A percentile compares a stretch with the other conserved stretches of the same genome.
Conservation (phyloP, 192 early-diverging fungal genomes). For the Coemansia sp. region DNA sequence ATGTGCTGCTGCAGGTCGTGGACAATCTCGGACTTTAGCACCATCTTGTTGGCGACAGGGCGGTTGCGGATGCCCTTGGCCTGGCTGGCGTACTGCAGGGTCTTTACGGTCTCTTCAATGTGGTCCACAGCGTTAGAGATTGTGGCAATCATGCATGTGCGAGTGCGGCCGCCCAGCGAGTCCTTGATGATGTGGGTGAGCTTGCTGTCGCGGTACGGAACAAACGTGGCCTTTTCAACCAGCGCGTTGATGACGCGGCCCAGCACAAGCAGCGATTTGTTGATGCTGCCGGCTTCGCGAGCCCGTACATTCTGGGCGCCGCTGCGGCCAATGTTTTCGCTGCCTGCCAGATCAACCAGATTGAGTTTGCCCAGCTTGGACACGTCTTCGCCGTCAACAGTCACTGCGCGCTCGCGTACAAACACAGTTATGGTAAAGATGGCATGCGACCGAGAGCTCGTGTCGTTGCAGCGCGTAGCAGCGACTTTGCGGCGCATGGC, state of each 20-base stretch:
- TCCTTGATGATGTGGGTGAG: conserved; percentile 88
- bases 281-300: conserved; percentile 89
- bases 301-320: conserved; percentile 82
- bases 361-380: conserved; percentile 94
- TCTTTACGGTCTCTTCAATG: conserved; percentile 71
- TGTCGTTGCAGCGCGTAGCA: conserved; percentile 86
- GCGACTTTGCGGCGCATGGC: conserved; percentile 76
- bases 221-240: conserved; percentile 60
- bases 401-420: conserved; percentile 68
- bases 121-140: conserved; percentile 73
- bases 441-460: conserved; percentile 90
- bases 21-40: conserved; percentile 81
- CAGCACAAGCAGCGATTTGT: conserved; percentile 72
- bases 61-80: conserved; percentile 79
- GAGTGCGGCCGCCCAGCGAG: conserved; percentile 85
- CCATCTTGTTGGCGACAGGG: conserved; percentile 72
- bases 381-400: conserved; percentile 78
- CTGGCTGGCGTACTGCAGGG: conserved; percentile 75
- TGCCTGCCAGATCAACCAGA: conserved; percentile 94
- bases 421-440: conserved; percentile 90
- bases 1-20: conserved; percentile 79
- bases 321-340: conserved; percentile 88
- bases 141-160: conserved; percentile 95
- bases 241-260: conserved; percentile 72
- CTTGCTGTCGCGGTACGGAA: conserved; percentile 84